Conservation (phyloP, 2,329 filamentous ascomycete genomes). For the Ophiosphaerella korrae region DNA sequence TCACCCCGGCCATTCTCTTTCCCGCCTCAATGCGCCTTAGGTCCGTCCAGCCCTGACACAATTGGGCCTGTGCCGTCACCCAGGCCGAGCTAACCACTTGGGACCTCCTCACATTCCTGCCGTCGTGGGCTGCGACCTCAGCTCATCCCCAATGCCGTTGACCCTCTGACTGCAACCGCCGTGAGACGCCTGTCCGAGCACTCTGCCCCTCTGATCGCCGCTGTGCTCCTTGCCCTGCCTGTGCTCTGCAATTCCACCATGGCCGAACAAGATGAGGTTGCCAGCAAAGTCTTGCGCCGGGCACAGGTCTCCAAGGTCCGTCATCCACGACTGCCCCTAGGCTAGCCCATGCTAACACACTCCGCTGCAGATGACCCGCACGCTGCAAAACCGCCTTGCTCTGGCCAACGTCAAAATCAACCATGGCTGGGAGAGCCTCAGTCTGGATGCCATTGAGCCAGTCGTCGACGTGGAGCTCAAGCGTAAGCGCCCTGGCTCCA, state of each 20-base stretch:
- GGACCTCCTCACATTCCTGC: conserved; percentile 35
- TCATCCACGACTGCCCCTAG: conserved; percentile 18
- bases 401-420: conserved; percentile 97
- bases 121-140: conserved; percentile 25
- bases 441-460: conserved; percentile 83
- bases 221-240: conserved; percentile 14
- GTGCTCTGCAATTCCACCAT: conserved; percentile 27
- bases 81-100: conserved; percentile 32
- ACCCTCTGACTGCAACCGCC: conserved; percentile 26
- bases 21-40: not conserved
- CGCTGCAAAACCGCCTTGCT: conserved; percentile 89
- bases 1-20: not conserved
- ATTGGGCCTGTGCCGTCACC: conserved; percentile 33
- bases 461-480: conserved; percentile 79
- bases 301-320: conserved; percentile 52
- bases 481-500: conserved; percentile 68
- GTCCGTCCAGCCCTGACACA: conserved; percentile 17
- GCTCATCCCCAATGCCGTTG: conserved; percentile 33
- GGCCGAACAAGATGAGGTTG: conserved; percentile 48
- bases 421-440: conserved; percentile 91
- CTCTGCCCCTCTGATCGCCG: conserved; percentile 22
- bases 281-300: conserved; percentile 50
- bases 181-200: conserved; percentile 34
- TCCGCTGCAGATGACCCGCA: conserved; percentile 78
- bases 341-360: conserved; percentile 31